Conservation (phyloP, 345 rosid species). For the Gossypium australe region DNA sequence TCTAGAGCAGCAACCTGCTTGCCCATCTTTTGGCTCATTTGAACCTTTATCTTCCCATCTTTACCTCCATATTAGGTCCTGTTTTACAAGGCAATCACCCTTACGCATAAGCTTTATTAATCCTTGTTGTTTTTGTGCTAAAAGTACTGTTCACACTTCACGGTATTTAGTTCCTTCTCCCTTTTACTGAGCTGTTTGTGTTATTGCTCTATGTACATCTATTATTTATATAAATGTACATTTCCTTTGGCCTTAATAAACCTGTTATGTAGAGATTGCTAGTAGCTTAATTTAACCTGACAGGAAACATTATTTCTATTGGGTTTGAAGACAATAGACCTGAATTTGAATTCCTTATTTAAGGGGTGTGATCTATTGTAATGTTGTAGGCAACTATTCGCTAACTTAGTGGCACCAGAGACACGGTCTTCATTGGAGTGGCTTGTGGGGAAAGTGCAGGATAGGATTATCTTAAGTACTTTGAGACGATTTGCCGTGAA, state of each 20-base stretch:
- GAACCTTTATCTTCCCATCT: neutral
- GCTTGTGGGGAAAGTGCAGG: constrained; percentile 63
- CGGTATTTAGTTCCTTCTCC: neutral
- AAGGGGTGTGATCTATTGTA: constrained; percentile 8
- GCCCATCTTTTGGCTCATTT: neutral
- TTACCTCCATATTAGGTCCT: neutral
- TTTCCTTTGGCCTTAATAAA: constrained; percentile 1
- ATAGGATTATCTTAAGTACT: constrained; percentile 55
- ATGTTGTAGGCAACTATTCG: constrained; percentile 48
- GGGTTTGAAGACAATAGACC: neutral
- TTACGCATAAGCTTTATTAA: neutral
- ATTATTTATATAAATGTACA: neutral
- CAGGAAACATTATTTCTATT: neutral
- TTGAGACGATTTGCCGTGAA: constrained; percentile 50
- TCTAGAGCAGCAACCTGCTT: neutral
- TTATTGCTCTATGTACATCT: neutral
- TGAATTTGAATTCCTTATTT: constrained; percentile 3
- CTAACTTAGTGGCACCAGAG: constrained; percentile 34
- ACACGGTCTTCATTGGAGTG: constrained; percentile 55
- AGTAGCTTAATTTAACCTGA: neutral
- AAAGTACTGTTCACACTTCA: neutral
- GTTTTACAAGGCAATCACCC: neutral
- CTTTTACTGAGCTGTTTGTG: neutral
- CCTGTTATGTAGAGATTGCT: neutral
- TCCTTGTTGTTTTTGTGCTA: neutral